Evolutionary conservation across 352 stramenopile species (phyloP), one percentile per base, ranked within the genome.

Genomic region (Phytophthora sp.): DNA sequence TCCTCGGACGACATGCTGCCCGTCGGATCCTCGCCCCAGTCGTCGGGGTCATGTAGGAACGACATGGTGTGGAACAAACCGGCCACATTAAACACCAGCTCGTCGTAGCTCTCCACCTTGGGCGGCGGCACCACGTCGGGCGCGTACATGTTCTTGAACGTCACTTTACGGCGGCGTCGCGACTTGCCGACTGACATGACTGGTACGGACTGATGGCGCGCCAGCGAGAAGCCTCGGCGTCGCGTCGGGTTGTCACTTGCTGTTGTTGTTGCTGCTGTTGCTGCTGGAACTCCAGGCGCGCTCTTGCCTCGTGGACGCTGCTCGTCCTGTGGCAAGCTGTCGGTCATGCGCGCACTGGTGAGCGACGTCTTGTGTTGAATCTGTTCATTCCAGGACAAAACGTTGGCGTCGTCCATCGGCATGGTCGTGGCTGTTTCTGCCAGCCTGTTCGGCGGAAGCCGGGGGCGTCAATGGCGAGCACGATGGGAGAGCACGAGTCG

Each of bases 1-100:
- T 68, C 56, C 8, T 67, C 47, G 8, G 53, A 73, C 20, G 50
- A 66, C 38, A 71, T 67, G 18, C 66, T 70, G 18, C 41, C 65
- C 3, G 56, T 82, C 8, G 58, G 61, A 44, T 71, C 61, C 2
- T 71, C 59, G 11, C 58, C 69, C 58, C 59, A 75, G 41, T 77
- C 73, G 21, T 79, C 73, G 0, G 73, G 73, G 52, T 85, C 76
- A 57, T 82, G 79, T 49, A 88, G 56, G 56, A 79, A 84, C 35
- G 73, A 79, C 49, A 64, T 73, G n/a, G 77, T 88, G 53, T 88
- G 77, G 66, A 86, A 84, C 15, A 88, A 33, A 0, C 77, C 77
- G 0, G 77, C 79, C 27, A 88, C 77, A 31, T 75, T 79, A 52
- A 88, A 88, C 47, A 88, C 66, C 23, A 88, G 67, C 42, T 88